Base-by-base conservation (phyloP, 176 grass and related monocot genomes). In the Elymus sibiricus region DNA sequence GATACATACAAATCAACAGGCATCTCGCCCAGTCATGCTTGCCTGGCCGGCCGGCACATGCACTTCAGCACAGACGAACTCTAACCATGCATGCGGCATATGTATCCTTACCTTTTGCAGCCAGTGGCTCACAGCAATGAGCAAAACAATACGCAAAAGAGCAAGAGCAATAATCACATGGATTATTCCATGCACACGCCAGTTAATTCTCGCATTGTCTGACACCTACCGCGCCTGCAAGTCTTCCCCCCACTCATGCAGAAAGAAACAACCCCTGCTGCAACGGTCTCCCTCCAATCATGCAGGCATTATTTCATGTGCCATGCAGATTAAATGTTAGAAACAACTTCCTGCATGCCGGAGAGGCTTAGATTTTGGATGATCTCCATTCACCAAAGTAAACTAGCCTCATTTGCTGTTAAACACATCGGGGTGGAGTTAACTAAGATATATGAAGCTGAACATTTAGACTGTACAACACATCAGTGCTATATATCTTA, bases 241-340 rank as follows among this genome's bases (percentile, higher is more conserved):
- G 97, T 99, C 97, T 88, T 88, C 82, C 17, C 69, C 47, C 81
- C 86, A 63, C 87, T 88, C 82, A 91, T 88, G 81, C 70, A 77
- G 85, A 88, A 85, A 82, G 61, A 88, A 88, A 88, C 90, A 91
- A 91, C 24, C 77, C 47, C 86, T 91, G 77, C 85, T 87, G 86
- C 82, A 82, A 72, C 46, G 81, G 77, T 81, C 86, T 77, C 81
- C 62, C 62, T 69, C 79, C 61, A 86, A 95, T 91, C 88, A 90
- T 89, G 64, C 21, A 74, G 7, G 77, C 90, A 91, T 98, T 87
- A 92, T 89, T 92, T 92, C 81, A 94, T 90, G 84, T 81, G 40
- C 22, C 71, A 80, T 68, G 67, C 37, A 83, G 65, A 38, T 29
- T 79, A 80, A 80, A 2, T 56, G 53, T 34, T 38, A 70, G 68